These are phyloP conservation scores for Leccinellum rugosiceps DNA, from an alignment of 768 basidiomycete genomes.

Conservation along the genomic window DNA sequence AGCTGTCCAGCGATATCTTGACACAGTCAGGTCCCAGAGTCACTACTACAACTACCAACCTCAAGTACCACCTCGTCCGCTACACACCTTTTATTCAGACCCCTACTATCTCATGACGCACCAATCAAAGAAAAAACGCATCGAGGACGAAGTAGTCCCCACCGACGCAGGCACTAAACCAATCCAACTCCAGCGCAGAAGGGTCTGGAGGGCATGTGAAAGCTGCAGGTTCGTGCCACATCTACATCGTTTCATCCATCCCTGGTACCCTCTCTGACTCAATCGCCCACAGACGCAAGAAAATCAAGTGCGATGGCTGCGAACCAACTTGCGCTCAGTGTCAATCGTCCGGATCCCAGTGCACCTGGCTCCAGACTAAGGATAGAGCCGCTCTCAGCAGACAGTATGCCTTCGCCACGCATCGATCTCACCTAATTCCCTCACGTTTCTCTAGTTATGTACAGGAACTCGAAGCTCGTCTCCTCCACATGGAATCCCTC, in stretches of 20 bases:
- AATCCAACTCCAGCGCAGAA: conserved; percentile 69
- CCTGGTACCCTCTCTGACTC: conserved; percentile 16
- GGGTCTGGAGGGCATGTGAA: conserved; percentile 90
- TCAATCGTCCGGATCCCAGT: conserved; percentile 65
- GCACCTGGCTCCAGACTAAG: conserved; percentile 89
- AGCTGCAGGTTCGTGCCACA: conserved; percentile 66
- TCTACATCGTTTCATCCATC: conserved; percentile 11
- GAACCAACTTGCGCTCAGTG: conserved; percentile 88
- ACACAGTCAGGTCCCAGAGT: conserved; percentile 18
- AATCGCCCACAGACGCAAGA: conserved; percentile 63
- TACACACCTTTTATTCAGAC: conserved; percentile 36
- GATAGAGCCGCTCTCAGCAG: conserved; percentile 86
- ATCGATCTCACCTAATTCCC: conserved; percentile 8
- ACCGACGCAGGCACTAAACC: conserved; percentile 64
- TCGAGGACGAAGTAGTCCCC: conserved; percentile 51
- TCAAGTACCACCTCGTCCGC: conserved; percentile 15
- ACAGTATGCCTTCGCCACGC: conserved; percentile 55
- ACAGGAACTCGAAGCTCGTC: conserved; percentile 83
- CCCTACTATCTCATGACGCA: conserved; percentile 46
- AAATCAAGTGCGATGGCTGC: conserved; percentile 89
- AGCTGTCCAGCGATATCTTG: conserved; percentile 33
- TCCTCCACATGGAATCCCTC: conserved; percentile 86
- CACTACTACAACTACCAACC: conserved; percentile 17
- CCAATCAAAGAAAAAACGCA: conserved; percentile 75
- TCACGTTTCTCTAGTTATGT: conserved; percentile 61